These are phyloP conservation scores for Entomortierella beljakovae DNA, from an alignment of 192 early-diverging fungal species.

Conservation along the genomic window DNA sequence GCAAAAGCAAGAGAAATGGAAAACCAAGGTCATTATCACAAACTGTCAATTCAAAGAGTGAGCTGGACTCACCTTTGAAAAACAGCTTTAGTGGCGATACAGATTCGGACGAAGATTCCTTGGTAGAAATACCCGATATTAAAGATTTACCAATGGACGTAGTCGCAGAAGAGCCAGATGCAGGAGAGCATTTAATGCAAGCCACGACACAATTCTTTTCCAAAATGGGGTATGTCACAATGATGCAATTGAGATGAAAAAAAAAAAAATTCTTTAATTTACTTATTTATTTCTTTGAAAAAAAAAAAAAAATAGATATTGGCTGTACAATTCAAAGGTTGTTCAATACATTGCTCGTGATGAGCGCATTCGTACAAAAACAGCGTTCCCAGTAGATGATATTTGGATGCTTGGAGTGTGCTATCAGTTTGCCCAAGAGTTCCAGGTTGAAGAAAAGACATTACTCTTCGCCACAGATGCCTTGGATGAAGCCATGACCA, in stretches of 20 bases:
- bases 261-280: no score
- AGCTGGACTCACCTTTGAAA: not conserved
- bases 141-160: not conserved
- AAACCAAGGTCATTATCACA: not conserved
- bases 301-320: constrained; percentile 51
- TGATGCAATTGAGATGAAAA: not conserved
- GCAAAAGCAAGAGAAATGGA: not conserved
- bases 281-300: no score
- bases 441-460: constrained; percentile 1
- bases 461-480: no score
- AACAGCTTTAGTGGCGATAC: not conserved
- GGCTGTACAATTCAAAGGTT: constrained; percentile 56
- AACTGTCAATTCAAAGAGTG: not conserved
- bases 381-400: constrained; percentile 34
- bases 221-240: constrained; percentile 42
- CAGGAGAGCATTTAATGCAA: constrained; percentile 42
- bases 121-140: not conserved
- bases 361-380: constrained; percentile 47
- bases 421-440: constrained; percentile 31
- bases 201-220: constrained; percentile 47
- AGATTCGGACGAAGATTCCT: not conserved
- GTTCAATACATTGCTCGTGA: constrained; percentile 56
- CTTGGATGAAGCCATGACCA: no score
- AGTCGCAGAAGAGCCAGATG: constrained; percentile 30
- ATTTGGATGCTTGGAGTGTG: constrained; percentile 57